Percentiles rank a stretch among this genome's conserved stretches.
Conservation (phyloP, 2,329 filamentous ascomycete genomes). For the Cordyceps javanica region DNA sequence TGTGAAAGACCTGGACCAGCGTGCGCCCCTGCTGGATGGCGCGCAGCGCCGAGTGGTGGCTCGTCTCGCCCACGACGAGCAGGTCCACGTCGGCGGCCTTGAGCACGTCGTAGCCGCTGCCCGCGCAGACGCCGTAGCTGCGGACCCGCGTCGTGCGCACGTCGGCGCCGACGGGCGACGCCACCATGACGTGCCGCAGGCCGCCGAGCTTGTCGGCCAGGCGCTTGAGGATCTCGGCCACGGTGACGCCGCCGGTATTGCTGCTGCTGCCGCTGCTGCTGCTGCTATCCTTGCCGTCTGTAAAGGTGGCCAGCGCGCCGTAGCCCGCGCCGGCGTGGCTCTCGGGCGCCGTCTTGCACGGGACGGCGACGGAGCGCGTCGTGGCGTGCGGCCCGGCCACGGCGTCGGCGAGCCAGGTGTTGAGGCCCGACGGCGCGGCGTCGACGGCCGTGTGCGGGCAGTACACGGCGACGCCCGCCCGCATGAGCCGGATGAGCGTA, state of each 20-base stretch:
- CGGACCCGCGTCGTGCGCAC: slow-evolving; percentile 41
- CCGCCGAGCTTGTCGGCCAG: slow-evolving; percentile 64
- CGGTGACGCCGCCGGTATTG: slow-evolving; percentile 28
- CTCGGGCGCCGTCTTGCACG: slow-evolving; percentile 35
- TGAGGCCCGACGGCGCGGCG: slow-evolving; percentile 75
- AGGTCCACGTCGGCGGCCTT: slow-evolving; percentile 67
- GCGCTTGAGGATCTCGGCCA: slow-evolving; percentile 40
- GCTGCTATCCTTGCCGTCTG: slow-evolving; percentile 13
- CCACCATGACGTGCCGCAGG: slow-evolving; percentile 48
- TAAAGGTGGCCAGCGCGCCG: slow-evolving; percentile 42
- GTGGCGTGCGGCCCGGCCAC: slow-evolving; percentile 51
- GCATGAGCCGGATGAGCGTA: slow-evolving; percentile 73
- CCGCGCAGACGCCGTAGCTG: slow-evolving; percentile 81
- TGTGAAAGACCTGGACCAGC: slow-evolving; percentile 84
- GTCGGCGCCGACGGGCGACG: slow-evolving; percentile 42
- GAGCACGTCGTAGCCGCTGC: slow-evolving; percentile 75
- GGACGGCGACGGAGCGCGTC: slow-evolving; percentile 38
- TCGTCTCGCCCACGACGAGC: slow-evolving; percentile 86
- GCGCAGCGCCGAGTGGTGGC: slow-evolving; percentile 83
- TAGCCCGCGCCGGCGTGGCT: slow-evolving; percentile 46
- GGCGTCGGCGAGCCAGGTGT: slow-evolving; percentile 89
- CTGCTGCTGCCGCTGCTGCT: too few relatives aligned
- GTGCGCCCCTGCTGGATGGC: slow-evolving; percentile 78
- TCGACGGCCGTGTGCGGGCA: slow-evolving; percentile 94
- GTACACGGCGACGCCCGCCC: slow-evolving; percentile 89